Base-by-base conservation (phyloP, 2,329 filamentous ascomycete species). In the Ophidiomyces ophidiicola region DNA sequence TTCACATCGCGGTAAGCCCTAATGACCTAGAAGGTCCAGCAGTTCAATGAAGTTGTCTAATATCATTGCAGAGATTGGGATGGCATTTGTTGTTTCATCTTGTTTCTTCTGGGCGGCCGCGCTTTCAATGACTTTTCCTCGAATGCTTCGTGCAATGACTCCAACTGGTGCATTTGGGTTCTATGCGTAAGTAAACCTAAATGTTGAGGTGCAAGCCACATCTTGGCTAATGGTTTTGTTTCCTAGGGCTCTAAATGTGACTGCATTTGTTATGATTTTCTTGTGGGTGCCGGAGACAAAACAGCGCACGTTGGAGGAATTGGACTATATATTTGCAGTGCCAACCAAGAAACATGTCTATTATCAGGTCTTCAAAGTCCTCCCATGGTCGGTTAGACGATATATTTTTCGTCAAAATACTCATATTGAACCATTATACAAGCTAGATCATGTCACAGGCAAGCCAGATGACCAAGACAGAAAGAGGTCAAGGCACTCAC, bases 221-320 rank as follows among this genome's bases (percentile, higher is more conserved):
- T 39, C 19, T 36, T 18, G 11, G 15, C 58, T 37, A 63, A 32
- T 49, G 36, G 5, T 26, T n/a, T n/a, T n/a, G n/a, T n/a, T 17
- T 31, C 43, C 36, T 29, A 63, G 61, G 10, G 72, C 60, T 0
- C 58, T 80, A 5, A 82, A 81, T 46, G 47, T 78, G 3, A 51
- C 72, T 2, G 76, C 76, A 0, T 63, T 79, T 11, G 42, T 74
- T 17, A 71, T 81, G 63, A 79, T 80, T 46, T 78, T 78, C 61
- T 60, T 79, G 28, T 72, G 69, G 53, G 57, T 74, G 0, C 71
- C 70, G 1, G 71, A 74, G 51, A 73, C 70, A 3, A 74, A 71
- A 45, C 66, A 73, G 49, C 64, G 66, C 21, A 73, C 71, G 1
- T 51, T 63, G 11, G 70, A 74, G 52, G 72, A 76, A 52, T 58